Base-by-base conservation (phyloP, 129 eudicot genomes). In the Helichrysum umbraculigerum region DNA sequence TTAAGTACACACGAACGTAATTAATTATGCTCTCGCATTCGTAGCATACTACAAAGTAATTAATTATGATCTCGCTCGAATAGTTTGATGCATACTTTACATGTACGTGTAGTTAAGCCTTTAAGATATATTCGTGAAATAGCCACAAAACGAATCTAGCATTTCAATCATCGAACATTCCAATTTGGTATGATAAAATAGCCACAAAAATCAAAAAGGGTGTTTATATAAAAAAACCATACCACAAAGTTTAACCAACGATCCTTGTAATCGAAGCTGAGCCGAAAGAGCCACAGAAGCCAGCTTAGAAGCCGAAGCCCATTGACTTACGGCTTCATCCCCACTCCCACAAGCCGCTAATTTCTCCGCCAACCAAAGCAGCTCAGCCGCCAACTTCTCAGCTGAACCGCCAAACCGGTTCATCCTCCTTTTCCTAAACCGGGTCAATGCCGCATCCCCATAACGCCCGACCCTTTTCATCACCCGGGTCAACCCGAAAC, bases 351-450 rank as follows among this genome's bases (percentile, higher is more conserved):
- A 86, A 54, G 82, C 85, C 73, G 81, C 91, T 79, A 90, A 75
- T 71, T 93, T 93, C 86, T 84, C 83, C 29, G 86, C 91, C 76
- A 90, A 52, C 98, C 98, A 92, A 34, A 90, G 86, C 85, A 88
- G 10, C 83, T 92, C 98, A 70, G 98, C 93, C 37, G 92, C 82
- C 81, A 86, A 59, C 89, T 88, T 93, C 89, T 86, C 95, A 20
- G 89, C 96, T 70, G 96, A 85, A 68, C 65, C 79, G 65, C 78
- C 81, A 33, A 57, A 61, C 61, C 75, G 71, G 16, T 68, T 21
- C 62, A 21, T 68, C 70, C 41, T 76, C 68, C 70, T 14, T 71
- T 30, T 81, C 79, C 80, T 78, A 37, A 79, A 50, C 82, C 86
- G 76, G 66, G 82, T 70, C 92, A 86, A 85, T 6, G 76, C 88